Conservation (phyloP, 306 rosid species). For the Fagus crenata region DNA sequence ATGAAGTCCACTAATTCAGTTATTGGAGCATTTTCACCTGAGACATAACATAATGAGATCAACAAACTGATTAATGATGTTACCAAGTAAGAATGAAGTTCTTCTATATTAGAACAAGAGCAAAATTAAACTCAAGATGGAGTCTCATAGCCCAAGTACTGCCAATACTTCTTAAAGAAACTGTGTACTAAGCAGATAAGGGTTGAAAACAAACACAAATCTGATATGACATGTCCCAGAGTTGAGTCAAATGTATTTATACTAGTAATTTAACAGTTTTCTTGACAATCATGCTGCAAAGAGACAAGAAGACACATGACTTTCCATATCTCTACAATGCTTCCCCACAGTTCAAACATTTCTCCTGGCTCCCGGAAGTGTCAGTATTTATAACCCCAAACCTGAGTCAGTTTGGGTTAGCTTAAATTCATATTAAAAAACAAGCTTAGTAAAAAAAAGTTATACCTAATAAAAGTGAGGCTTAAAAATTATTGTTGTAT, state of each 20-base stretch:
- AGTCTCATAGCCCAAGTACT: not conserved
- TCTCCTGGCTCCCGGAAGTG: not conserved
- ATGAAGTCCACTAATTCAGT: slow-evolving; percentile 81
- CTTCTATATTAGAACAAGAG: slow-evolving; percentile 14
- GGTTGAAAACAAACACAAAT: not conserved
- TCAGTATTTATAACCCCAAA: not conserved
- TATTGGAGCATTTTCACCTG: slow-evolving; percentile 72
- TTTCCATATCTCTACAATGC: not conserved
- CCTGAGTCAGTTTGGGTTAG: not conserved
- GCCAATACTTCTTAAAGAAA: not conserved
- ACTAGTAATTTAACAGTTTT: not conserved
- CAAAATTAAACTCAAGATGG: not conserved
- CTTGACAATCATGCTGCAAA: not conserved
- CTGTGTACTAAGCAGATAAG: slow-evolving; percentile 10
- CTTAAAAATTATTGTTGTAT: not conserved
- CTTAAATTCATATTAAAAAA: too few species aligned
- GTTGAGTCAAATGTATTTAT: not conserved
- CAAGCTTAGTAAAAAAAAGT: too few species aligned
- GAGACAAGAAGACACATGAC: not conserved
- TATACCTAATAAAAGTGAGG: too few species aligned
- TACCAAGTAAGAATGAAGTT: slow-evolving; percentile 5
- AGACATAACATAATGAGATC: slow-evolving; percentile 27
- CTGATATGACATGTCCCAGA: not conserved
- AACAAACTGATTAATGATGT: slow-evolving; percentile 4
- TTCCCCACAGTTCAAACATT: not conserved